Percentiles rank a stretch among this genome's conserved stretches.
These are phyloP conservation scores for Saturnispora saitoi DNA, from an alignment of 805 yeast species.

Conservation along the genomic window DNA sequence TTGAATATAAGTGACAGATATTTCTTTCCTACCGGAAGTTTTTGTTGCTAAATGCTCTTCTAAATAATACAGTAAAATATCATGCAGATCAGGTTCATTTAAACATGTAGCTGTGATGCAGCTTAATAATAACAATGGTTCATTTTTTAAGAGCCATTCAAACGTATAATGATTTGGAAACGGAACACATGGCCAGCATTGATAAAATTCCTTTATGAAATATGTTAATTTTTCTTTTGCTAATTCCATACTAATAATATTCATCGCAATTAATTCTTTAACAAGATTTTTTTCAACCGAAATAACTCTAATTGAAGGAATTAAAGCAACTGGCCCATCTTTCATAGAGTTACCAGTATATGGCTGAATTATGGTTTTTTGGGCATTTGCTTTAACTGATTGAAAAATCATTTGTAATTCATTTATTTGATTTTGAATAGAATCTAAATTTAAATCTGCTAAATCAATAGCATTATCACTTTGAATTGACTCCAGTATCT, in stretches of 20 bases:
- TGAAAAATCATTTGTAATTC: conserved; percentile 27
- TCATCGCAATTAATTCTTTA: conserved; percentile 31
- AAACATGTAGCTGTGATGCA: conserved; percentile 41
- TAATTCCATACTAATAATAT: conserved; percentile 29
- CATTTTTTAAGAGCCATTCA: conserved; percentile 32
- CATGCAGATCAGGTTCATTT: conserved; percentile 37
- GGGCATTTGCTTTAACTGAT: conserved; percentile 12
- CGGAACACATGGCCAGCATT: conserved; percentile 42
- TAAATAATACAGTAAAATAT: conserved; percentile 35
- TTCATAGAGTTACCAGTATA: conserved; percentile 31
- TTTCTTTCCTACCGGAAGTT: conserved; percentile 36
- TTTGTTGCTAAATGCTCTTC: conserved; percentile 38
- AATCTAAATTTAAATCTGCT: conserved; percentile 16
- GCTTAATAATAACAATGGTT: conserved; percentile 36
- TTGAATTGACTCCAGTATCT: conserved; percentile 20
- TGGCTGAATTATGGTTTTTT: conserved; percentile 14
- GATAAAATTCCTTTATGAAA: conserved; percentile 33
- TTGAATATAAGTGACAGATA: conserved; percentile 34
- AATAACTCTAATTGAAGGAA: conserved; percentile 30
- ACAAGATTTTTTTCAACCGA: conserved; percentile 30
- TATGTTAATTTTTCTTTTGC: conserved; percentile 28
- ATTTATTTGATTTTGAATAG: conserved; percentile 24
- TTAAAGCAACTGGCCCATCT: conserved; percentile 28
- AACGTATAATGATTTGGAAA: conserved; percentile 32
- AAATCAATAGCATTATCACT: conserved; percentile 10